phyloP scores from a whole-genome alignment of 1,139 yeast genomes.

The Saccharomyces hybrid region DNA sequence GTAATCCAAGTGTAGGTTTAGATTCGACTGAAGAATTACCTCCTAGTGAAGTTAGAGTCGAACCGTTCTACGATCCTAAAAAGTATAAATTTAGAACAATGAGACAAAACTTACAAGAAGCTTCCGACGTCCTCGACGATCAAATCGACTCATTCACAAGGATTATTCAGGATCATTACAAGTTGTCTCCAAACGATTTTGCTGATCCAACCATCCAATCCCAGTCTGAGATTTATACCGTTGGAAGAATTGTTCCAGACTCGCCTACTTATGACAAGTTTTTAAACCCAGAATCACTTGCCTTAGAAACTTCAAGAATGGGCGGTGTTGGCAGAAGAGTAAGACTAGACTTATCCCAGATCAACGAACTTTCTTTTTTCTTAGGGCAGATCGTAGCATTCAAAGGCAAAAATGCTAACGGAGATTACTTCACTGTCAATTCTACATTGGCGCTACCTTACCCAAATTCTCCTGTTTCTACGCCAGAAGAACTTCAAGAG shows the following conservation, averaged over 20 bases:
- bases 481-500: slow-evolving; percentile 42
- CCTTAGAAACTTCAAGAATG: slow-evolving; percentile 75
- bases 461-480: slow-evolving; percentile 60
- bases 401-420: slow-evolving; percentile 82
- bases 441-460: slow-evolving; percentile 60
- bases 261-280: slow-evolving; percentile 53
- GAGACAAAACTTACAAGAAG: slow-evolving; percentile 81
- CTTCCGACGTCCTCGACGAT: slow-evolving; percentile 84
- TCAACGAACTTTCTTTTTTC: slow-evolving; percentile 55
- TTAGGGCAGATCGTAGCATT: slow-evolving; percentile 87
- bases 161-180: slow-evolving; percentile 42
- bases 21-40: slow-evolving; percentile 18
- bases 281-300: slow-evolving; percentile 58
- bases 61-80: slow-evolving; percentile 61
- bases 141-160: slow-evolving; percentile 66
- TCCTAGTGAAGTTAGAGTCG: slow-evolving; percentile 40
- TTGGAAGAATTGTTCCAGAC: slow-evolving; percentile 88
- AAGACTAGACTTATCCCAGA: slow-evolving; percentile 46
- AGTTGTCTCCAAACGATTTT: slow-evolving; percentile 42
- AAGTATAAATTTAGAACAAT: slow-evolving; percentile 79
- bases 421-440: slow-evolving; percentile 61
- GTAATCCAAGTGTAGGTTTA: slow-evolving; percentile 23
- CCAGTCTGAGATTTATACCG: slow-evolving; percentile 64
- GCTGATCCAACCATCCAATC: slow-evolving; percentile 75
- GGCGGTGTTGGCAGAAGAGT: slow-evolving; percentile 83